phyloP scores from a whole-genome alignment of 2,329 filamentous ascomycete species.

The Botrytis paeoniae region DNA sequence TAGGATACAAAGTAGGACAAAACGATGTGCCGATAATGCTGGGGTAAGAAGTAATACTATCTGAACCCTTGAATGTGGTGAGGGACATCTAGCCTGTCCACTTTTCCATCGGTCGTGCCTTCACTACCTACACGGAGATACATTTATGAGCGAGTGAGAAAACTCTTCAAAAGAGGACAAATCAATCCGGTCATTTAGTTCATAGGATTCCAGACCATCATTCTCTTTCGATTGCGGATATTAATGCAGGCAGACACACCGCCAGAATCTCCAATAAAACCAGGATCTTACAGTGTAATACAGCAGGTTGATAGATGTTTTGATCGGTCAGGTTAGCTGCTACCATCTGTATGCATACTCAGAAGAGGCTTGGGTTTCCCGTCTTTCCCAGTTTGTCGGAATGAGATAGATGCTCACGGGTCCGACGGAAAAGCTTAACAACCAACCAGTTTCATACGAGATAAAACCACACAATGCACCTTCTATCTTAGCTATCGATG shows the following conservation, averaged over 20 bases:
- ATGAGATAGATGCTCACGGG: background rate
- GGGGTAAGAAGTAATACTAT: background rate
- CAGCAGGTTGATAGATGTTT: background rate
- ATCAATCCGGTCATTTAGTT: slow-evolving; percentile 2
- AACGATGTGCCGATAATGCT: slow-evolving; percentile 5
- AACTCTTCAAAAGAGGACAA: background rate
- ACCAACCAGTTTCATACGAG: slow-evolving; percentile 11
- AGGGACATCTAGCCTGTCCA: background rate
- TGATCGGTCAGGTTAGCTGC: background rate
- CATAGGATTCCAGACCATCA: slow-evolving; percentile 12
- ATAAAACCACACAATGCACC: slow-evolving; percentile 1
- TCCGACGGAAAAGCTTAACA: slow-evolving; percentile 3
- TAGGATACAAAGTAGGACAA: background rate
- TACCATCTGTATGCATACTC: slow-evolving; percentile 1
- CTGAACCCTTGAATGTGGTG: slow-evolving; percentile 4
- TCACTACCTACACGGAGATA: background rate
- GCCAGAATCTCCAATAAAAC: background rate
- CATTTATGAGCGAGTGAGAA: background rate
- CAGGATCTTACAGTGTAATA: background rate
- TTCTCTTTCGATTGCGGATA: background rate
- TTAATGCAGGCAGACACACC: slow-evolving; percentile 11
- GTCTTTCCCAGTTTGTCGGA: slow-evolving; percentile 14
- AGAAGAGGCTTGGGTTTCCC: background rate
- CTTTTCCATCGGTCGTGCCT: background rate
- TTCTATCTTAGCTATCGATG: background rate